Percentiles rank a stretch among this genome's conserved stretches.
phyloP scores from a whole-genome alignment of 768 basidiomycete genomes.

The Zangia roseola region DNA sequence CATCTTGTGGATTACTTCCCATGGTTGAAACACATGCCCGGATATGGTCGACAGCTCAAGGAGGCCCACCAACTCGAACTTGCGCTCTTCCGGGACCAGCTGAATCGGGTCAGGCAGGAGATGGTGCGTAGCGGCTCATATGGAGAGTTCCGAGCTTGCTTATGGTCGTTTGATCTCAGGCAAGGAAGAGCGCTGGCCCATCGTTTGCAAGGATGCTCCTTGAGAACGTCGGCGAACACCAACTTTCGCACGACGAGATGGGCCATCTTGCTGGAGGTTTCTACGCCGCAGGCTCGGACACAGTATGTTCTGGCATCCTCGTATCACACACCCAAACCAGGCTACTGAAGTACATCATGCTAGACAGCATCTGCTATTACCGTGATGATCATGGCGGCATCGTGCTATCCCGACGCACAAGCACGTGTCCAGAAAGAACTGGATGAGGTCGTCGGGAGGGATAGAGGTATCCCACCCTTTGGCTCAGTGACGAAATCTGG shows the following conservation, averaged over 20 bases:
- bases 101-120: constrained; percentile 17
- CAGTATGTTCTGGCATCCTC: constrained; percentile 25
- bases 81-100: constrained; percentile 46
- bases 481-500: too few relatives aligned
- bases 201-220: constrained; percentile 53
- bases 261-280: constrained; percentile 58
- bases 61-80: constrained; percentile 53
- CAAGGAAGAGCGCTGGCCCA: constrained; percentile 2
- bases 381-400: constrained; percentile 49
- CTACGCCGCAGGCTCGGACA: constrained; percentile 61
- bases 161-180: constrained; percentile 2
- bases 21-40: constrained; percentile 46
- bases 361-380: constrained; percentile 51
- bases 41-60: constrained; percentile 51
- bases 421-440: constrained; percentile 48
- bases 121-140: not conserved
- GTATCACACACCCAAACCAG: not conserved
- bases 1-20: constrained; percentile 35
- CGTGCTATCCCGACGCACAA: constrained; percentile 49
- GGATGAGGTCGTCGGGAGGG: constrained; percentile 45
- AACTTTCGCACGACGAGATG: constrained; percentile 49
- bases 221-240: constrained; percentile 46
- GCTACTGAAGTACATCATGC: not conserved
- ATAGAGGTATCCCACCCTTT: constrained; percentile 7
- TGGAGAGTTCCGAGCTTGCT: too few relatives aligned